Conservation (phyloP, 2,329 filamentous ascomycete species). For the Hymenotorrendiella dingleyae region DNA sequence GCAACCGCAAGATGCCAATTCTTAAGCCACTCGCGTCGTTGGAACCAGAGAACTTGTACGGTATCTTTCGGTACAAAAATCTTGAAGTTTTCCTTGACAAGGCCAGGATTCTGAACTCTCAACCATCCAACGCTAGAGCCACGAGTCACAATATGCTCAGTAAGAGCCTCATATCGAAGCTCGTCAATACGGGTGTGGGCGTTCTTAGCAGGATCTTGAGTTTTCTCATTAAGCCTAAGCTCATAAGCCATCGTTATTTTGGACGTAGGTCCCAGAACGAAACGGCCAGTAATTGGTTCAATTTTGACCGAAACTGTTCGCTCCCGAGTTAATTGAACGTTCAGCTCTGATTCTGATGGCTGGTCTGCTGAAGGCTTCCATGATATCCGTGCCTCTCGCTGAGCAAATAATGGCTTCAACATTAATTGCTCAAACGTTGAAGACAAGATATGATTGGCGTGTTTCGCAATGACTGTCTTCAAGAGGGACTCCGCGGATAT, state of each 20-base stretch:
- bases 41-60: conserved; percentile 62
- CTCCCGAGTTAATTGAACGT: conserved; percentile 62
- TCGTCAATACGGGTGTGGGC: conserved; percentile 52
- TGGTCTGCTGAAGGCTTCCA: conserved; percentile 54
- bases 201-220: conserved; percentile 50
- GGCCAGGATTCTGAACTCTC: conserved; percentile 33
- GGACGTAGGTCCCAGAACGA: conserved; percentile 63
- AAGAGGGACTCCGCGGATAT: conserved; percentile 73
- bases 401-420: conserved; percentile 54
- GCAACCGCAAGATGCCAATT: conserved; percentile 69
- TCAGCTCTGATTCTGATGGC: conserved; percentile 61
- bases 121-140: conserved; percentile 62
- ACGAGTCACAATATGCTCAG: conserved; percentile 55
- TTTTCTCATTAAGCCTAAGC: conserved; percentile 55
- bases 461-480: conserved; percentile 66
- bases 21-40: conserved; percentile 62
- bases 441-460: conserved; percentile 67
- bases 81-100: conserved; percentile 50
- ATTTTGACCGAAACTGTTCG: conserved; percentile 58
- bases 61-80: conserved; percentile 55
- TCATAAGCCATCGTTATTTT: conserved; percentile 53
- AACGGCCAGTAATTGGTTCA: conserved; percentile 72
- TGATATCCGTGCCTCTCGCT: conserved; percentile 51
- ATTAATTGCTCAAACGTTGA: conserved; percentile 57
- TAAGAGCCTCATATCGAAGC: conserved; percentile 55